A percentile compares a stretch with the other conserved stretches of the same genome.
phyloP scores from a whole-genome alignment of 2,329 filamentous ascomycete genomes.

The Talaromyces amestolkiae region DNA sequence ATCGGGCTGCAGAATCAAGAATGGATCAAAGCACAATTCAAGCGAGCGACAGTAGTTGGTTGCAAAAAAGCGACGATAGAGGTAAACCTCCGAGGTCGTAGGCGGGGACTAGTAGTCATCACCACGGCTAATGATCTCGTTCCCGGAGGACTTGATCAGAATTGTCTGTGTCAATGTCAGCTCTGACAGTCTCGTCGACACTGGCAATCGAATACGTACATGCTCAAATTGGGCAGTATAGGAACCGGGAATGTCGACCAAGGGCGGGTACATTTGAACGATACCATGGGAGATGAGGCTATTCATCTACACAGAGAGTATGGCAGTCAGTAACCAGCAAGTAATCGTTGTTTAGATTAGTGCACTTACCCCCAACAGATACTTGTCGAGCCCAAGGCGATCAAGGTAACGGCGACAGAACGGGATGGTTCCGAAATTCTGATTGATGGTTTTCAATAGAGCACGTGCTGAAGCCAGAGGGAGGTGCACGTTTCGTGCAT shows the following conservation, averaged over 20 bases:
- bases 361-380: conserved; percentile 54
- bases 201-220: conserved; percentile 27
- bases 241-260: conserved; percentile 59
- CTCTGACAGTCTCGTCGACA: neutral
- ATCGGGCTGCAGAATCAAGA: neutral
- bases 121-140: conserved; percentile 43
- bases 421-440: conserved; percentile 62
- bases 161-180: conserved; percentile 33
- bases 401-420: conserved; percentile 64
- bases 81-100: neutral
- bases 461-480: conserved; percentile 55
- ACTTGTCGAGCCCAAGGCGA: conserved; percentile 59
- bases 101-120: conserved; percentile 32
- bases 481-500: conserved; percentile 40
- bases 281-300: conserved; percentile 57
- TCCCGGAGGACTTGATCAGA: conserved; percentile 39
- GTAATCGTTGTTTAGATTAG: neutral
- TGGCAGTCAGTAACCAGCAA: neutral
- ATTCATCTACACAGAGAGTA: conserved; percentile 49
- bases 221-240: conserved; percentile 66
- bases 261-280: conserved; percentile 56
- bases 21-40: neutral
- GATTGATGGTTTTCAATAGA: conserved; percentile 58
- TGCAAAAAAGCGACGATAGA: neutral
- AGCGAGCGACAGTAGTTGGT: conserved; percentile 10